phyloP scores from a whole-genome alignment of 352 stramenopile genomes.

The Globisporangium solare region DNA sequence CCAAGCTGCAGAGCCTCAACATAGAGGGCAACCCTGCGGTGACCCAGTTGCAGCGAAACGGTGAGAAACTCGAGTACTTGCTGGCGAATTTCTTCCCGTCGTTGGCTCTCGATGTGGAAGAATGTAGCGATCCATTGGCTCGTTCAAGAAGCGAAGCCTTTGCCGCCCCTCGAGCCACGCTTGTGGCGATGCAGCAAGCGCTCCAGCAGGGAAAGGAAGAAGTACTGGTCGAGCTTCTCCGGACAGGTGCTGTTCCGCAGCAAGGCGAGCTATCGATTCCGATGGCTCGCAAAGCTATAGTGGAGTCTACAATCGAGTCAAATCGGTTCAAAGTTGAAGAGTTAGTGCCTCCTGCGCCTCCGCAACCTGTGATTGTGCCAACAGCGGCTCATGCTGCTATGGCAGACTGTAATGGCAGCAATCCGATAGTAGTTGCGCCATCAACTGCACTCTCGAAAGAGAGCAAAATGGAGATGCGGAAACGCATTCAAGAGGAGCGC shows the following conservation, averaged over 20 bases:
- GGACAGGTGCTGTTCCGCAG: constrained; percentile 11
- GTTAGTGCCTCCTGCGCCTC: constrained; percentile 1
- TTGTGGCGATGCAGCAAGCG: constrained; percentile 19
- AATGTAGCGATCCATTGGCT: constrained; percentile 2
- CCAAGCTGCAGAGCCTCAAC: constrained; percentile 34
- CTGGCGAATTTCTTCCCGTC: constrained; percentile 34
- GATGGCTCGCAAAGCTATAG: constrained; percentile 1
- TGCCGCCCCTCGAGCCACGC: constrained; percentile 9
- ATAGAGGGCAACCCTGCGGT: constrained; percentile 44
- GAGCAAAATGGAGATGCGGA: constrained; percentile 64
- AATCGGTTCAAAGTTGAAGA: constrained; percentile 19
- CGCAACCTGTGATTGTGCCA: background rate
- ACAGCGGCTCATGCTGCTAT: background rate
- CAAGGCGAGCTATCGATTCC: background rate
- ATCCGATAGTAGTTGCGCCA: background rate
- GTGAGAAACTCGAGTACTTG: constrained; percentile 38
- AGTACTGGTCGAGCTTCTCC: constrained; percentile 16
- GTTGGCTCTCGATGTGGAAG: constrained; percentile 13
- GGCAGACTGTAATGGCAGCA: background rate
- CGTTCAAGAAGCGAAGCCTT: constrained; percentile 18
- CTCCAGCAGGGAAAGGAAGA: constrained; percentile 20
- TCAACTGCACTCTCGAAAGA: constrained; percentile 30
- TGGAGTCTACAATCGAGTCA: constrained; percentile 3
- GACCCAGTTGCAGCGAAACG: constrained; percentile 23
- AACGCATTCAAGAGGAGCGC: constrained; percentile 48